Evolutionary conservation across 1,284 basidiomycete species (phyloP).

Genomic region (Meripilus lineatus): DNA sequence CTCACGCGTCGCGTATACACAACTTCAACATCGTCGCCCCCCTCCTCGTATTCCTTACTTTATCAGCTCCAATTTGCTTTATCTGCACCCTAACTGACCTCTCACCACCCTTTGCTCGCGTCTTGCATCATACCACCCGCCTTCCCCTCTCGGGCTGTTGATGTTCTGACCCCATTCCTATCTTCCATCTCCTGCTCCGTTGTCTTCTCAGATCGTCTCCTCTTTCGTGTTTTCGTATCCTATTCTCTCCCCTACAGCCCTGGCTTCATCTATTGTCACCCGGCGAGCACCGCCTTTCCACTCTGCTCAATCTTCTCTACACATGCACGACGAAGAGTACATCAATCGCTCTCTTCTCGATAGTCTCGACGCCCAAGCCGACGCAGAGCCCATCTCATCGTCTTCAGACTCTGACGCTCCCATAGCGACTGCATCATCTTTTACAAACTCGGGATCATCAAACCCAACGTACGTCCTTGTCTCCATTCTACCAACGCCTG

Average conservation of each 20-base stretch:
- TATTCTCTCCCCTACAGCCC: constrained; percentile 41
- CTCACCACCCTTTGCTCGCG: constrained; percentile 23
- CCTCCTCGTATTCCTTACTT: constrained; percentile 20
- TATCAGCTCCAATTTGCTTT: constrained; percentile 24
- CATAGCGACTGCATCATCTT: constrained; percentile 36
- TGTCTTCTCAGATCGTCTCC: constrained; percentile 17
- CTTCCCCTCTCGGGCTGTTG: constrained; percentile 29
- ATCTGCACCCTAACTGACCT: constrained; percentile 28
- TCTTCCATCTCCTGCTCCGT: constrained; percentile 18
- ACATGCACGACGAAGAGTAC: constrained; percentile 67
- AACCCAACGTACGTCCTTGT: constrained; percentile 49
- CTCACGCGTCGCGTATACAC: constrained; percentile 30
- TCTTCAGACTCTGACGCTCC: constrained; percentile 50
- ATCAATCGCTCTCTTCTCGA: constrained; percentile 79
- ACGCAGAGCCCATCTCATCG: constrained; percentile 61
- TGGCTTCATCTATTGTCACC: constrained; percentile 53
- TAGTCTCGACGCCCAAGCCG: constrained; percentile 73
- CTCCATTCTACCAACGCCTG: constrained; percentile 41
- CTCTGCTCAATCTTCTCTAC: constrained; percentile 28
- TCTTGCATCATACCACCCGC: constrained; percentile 23
- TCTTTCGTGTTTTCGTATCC: constrained; percentile 12
- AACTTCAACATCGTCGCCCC: constrained; percentile 14
- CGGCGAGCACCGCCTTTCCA: constrained; percentile 30
- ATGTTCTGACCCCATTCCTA: constrained; percentile 29
- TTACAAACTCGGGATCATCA: constrained; percentile 43